Percentiles rank a stretch among this genome's conserved stretches.
These are phyloP conservation scores for Moringa oleifera DNA, from an alignment of 345 rosid species.

Conservation along the genomic window DNA sequence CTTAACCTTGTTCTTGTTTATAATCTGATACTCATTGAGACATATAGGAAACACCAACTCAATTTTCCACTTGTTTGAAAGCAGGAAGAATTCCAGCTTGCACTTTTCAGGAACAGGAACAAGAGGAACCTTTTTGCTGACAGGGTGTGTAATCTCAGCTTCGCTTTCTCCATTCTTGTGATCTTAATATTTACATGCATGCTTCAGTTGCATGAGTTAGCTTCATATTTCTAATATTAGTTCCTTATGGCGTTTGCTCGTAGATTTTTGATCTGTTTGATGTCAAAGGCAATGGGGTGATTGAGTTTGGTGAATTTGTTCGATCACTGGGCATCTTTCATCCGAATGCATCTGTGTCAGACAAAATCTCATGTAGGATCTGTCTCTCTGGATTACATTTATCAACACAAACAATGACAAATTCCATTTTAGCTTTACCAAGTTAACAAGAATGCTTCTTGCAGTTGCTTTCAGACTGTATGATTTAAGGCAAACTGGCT, in stretches of 20 bases:
- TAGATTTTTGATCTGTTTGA: constrained; percentile 86
- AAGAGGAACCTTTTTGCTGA: constrained; percentile 78
- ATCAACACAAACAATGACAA: too few species aligned
- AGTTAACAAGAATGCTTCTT: constrained; percentile 10
- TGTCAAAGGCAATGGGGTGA: constrained; percentile 84
- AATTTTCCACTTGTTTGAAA: constrained; percentile 4
- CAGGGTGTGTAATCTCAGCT: constrained; percentile 42
- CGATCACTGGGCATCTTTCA: constrained; percentile 83
- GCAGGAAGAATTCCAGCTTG: constrained; percentile 92
- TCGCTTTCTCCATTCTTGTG: neutral
- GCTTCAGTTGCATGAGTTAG: too few species aligned
- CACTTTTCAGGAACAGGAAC: constrained; percentile 76
- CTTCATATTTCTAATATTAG: neutral
- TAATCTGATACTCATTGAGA: too few species aligned
- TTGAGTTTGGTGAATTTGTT: constrained; percentile 87
- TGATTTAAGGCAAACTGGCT: constrained; percentile 83
- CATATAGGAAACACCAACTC: too few species aligned
- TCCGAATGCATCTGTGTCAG: constrained; percentile 60
- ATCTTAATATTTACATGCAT: neutral
- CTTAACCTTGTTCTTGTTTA: neutral
- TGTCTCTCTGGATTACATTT: neutral
- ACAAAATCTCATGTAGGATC: constrained; percentile 65
- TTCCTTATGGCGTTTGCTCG: neutral
- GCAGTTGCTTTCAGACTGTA: constrained; percentile 88
- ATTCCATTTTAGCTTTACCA: constrained; percentile 3